Base-by-base conservation (phyloP, 306 rosid species). In the Fagus crenata region DNA sequence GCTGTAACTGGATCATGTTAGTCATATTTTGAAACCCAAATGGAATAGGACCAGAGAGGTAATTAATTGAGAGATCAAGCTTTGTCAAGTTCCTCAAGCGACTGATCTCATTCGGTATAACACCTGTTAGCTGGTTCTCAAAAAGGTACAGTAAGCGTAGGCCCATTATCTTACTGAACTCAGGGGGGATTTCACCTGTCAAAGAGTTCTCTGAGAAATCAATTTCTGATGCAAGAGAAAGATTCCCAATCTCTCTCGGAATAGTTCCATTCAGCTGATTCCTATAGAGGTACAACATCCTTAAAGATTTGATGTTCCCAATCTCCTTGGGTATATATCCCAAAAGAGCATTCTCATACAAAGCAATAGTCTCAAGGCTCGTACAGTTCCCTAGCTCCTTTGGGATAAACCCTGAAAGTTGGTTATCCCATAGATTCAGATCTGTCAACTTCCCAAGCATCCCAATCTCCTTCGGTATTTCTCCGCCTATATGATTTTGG, bases 241-340 rank as follows among this genome's bases (percentile, higher is more conserved):
- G 98, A 81, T 96, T 96, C 79, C 98, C 98, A 61, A 91, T 80
- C 83, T 87, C 91, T 87, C 83, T 88, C n/a, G 98, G 99, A 83
- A 96, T 96, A 53, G 91, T 88, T 78, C 99, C 99, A 84, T 96
- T 96, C 86, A 96, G 69, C 73, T 61, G 84, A 81, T 92, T 96
- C 78, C 92, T 84, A 79, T 96, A 96, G 18, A 86, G 85, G 81
- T 92, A 96, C 88, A 96, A 73, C 82, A 67, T 85, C 76, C 73
- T 85, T 90, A 96, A 59, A n/a, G 90, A 86, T 46, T 74, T 85
- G 72, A 93, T 86, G 75, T 86, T 88, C 85, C 97, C 99, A 51
- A 92, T 86, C 80, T 85, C 89, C 51, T 64, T 77, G n/a, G 99
- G 99, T 76, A 91, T 77, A 9, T 81, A 71, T 54, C 99, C 98